Percentiles rank a stretch among this genome's conserved stretches.
phyloP scores from a whole-genome alignment of 78 protist genomes.

The Reticulomyxa filosa region DNA sequence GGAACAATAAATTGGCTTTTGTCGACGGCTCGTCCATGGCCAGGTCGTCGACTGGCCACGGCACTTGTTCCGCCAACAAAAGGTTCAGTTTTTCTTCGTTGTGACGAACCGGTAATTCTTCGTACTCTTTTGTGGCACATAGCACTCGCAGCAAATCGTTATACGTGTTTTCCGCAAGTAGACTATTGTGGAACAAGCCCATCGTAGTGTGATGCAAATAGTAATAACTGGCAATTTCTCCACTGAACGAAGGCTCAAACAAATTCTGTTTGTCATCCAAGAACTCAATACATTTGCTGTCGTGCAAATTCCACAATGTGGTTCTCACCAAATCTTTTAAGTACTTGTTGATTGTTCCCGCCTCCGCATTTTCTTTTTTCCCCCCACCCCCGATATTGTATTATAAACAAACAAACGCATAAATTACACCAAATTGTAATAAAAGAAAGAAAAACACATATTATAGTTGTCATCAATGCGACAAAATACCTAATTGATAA shows the following conservation, averaged over 20 bases:
- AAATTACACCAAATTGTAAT: neutral
- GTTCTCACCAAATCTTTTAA: neutral
- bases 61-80: constrained; percentile 28
- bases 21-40: constrained; percentile 40
- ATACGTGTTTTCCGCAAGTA: too few relatives aligned
- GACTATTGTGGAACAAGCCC: too few relatives aligned
- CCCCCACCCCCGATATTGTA: too few relatives aligned
- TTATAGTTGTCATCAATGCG: neutral
- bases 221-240: neutral
- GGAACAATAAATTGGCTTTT: constrained; percentile 69
- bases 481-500: too few relatives aligned
- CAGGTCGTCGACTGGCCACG: constrained; percentile 15
- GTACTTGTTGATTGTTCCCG: neutral
- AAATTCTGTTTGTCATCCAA: neutral
- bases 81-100: constrained; percentile 83
- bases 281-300: neutral
- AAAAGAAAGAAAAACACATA: neutral
- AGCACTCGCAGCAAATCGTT: too few relatives aligned
- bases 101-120: constrained; percentile 51
- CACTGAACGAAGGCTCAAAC: neutral
- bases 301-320: neutral
- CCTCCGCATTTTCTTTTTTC: too few relatives aligned
- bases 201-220: neutral
- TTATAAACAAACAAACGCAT: neutral
- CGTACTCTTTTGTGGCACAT: constrained; percentile 14